Percentiles rank a stretch among this genome's conserved stretches.
Evolutionary conservation across 257 asterid species (phyloP).

Genomic region (Rhazya stricta): DNA sequence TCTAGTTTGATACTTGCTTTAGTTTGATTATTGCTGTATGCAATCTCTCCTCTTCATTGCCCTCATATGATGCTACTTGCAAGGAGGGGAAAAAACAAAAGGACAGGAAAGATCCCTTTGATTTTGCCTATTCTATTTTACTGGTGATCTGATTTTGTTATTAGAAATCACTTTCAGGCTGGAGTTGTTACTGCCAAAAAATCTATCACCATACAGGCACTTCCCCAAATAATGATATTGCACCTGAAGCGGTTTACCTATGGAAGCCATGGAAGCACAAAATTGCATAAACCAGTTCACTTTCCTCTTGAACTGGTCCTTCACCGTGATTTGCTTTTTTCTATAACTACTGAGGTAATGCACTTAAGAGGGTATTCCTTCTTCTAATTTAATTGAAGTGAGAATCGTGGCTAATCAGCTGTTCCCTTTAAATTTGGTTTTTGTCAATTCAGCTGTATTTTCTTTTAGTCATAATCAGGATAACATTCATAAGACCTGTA

Average conservation of each 20-base stretch:
- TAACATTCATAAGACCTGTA: background rate
- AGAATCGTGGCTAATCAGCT: background rate
- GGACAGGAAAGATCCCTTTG: background rate
- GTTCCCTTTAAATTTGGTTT: background rate
- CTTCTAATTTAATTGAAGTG: background rate
- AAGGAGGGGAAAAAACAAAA: background rate
- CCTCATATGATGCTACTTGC: background rate
- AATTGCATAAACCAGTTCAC: conserved; percentile 65
- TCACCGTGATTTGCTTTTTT: conserved; percentile 69
- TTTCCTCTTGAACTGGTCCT: conserved; percentile 71
- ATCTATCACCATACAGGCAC: conserved; percentile 59
- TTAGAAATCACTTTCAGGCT: conserved; percentile 37
- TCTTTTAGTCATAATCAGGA: background rate
- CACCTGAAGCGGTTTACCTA: conserved; percentile 86
- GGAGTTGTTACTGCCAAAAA: conserved; percentile 73
- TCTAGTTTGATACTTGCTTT: background rate
- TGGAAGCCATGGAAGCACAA: conserved; percentile 73
- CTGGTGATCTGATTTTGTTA: background rate
- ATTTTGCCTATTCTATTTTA: background rate
- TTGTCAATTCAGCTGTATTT: background rate
- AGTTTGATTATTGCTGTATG: background rate
- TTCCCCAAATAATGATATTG: conserved; percentile 78
- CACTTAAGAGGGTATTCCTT: background rate
- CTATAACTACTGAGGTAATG: conserved; percentile 64
- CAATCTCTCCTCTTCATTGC: background rate